Conservation (phyloP, 2,329 filamentous ascomycete genomes). For the Xylaria multiplex region DNA sequence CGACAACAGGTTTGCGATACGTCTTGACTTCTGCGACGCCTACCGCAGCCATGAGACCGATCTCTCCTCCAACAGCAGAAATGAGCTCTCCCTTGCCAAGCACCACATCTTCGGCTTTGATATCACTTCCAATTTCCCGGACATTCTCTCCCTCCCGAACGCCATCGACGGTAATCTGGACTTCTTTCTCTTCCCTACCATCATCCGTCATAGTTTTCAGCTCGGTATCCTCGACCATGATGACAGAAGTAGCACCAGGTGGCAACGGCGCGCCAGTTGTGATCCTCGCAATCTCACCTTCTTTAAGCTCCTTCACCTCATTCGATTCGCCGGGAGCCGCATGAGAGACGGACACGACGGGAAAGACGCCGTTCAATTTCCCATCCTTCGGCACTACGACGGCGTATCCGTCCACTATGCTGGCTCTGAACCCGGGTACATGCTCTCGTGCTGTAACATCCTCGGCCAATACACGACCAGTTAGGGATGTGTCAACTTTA, state of each 20-base stretch:
- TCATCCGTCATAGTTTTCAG: slow-evolving; percentile 80
- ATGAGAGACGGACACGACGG: slow-evolving; percentile 87
- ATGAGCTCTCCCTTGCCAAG: slow-evolving; percentile 83
- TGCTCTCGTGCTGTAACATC: slow-evolving; percentile 82
- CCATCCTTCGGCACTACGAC: slow-evolving; percentile 73
- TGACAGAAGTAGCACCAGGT: slow-evolving; percentile 86
- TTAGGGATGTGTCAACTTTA: slow-evolving; percentile 71
- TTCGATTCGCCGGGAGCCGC: slow-evolving; percentile 71
- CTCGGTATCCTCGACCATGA: slow-evolving; percentile 96
- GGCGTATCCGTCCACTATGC: slow-evolving; percentile 97
- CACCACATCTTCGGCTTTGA: slow-evolving; percentile 74
- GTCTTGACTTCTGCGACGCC: slow-evolving; percentile 77
- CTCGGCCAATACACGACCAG: slow-evolving; percentile 83
- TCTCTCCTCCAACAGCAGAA: slow-evolving; percentile 86
- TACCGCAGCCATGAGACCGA: slow-evolving; percentile 87
- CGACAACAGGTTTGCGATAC: slow-evolving; percentile 81
- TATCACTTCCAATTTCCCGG: slow-evolving; percentile 89
- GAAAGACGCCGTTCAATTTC: slow-evolving; percentile 80
- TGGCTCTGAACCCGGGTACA: slow-evolving; percentile 93
- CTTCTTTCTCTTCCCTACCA: slow-evolving; percentile 82
- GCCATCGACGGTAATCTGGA: slow-evolving; percentile 84
- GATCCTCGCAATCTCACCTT: slow-evolving; percentile 85
- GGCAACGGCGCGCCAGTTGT: slow-evolving; percentile 95
- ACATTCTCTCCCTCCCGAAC: slow-evolving; percentile 86
- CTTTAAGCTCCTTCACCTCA: slow-evolving; percentile 68